These are phyloP conservation scores for Venturiaceae sp. DNA, from an alignment of 2,329 filamentous ascomycete species.

Conservation along the genomic window DNA sequence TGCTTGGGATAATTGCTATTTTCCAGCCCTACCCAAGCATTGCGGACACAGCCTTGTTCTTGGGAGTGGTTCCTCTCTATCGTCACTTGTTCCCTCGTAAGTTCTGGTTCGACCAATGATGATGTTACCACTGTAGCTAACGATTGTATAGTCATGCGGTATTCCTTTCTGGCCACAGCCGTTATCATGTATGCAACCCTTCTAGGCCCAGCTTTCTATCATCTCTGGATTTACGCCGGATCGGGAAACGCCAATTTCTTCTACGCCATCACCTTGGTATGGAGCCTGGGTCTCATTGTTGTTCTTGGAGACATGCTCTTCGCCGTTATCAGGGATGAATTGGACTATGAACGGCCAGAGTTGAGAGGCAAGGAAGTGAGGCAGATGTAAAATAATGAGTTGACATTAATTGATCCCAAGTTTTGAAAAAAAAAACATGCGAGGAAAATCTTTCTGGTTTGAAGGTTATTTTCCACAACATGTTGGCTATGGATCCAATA, in stretches of 20 bases:
- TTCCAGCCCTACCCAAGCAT: conserved; percentile 97
- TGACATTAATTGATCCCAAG: neutral
- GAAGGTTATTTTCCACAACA: no score
- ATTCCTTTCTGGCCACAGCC: conserved; percentile 77
- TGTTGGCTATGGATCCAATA: no score
- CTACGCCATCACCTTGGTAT: conserved; percentile 97
- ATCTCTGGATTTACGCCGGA: conserved; percentile 96
- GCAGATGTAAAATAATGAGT: conserved; percentile 53
- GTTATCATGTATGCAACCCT: conserved; percentile 81
- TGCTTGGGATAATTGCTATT: conserved; percentile 82
- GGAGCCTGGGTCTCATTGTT: conserved; percentile 83
- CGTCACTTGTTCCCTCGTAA: conserved; percentile 79
- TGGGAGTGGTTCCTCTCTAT: conserved; percentile 75
- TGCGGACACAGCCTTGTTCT: conserved; percentile 77
- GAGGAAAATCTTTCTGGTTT: no score
- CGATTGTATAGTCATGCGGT: conserved; percentile 62
- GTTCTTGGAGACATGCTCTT: conserved; percentile 82
- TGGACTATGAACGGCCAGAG: conserved; percentile 85
- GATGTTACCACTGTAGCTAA: conserved; percentile 17
- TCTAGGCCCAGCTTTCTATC: conserved; percentile 88
- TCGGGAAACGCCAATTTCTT: conserved; percentile 99
- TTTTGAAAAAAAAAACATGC: neutral
- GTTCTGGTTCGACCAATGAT: conserved; percentile 20
- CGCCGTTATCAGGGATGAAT: conserved; percentile 82
- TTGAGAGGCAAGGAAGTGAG: conserved; percentile 80